Conservation (phyloP, 2,329 filamentous ascomycete genomes). For the Colletotrichum sp. region DNA sequence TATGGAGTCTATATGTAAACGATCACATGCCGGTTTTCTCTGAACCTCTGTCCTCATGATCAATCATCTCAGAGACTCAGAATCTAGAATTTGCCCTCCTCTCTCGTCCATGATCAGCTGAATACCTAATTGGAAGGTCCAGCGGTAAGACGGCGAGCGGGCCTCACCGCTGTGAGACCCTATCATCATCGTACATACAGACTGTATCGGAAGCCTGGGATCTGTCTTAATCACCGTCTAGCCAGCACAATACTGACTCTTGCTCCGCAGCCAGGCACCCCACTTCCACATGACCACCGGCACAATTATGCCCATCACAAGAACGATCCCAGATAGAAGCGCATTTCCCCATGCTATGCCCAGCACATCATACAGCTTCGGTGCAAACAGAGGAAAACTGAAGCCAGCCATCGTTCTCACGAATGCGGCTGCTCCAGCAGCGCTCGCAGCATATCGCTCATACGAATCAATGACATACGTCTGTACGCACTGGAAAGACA, state of each 20-base stretch:
- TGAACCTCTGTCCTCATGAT: too few species aligned
- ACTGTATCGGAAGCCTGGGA: too few species aligned
- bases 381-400: slow-evolving; percentile 63
- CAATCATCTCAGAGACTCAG: neutral
- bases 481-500: slow-evolving; percentile 62
- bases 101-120: accelerated
- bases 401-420: slow-evolving; percentile 61
- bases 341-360: slow-evolving; percentile 51
- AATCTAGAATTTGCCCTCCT: accelerated
- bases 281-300: slow-evolving; percentile 25
- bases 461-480: slow-evolving; percentile 52
- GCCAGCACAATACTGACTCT: slow-evolving; percentile 21
- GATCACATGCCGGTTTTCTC: neutral
- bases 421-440: slow-evolving; percentile 45
- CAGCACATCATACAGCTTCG: slow-evolving; percentile 40
- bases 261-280: slow-evolving; percentile 23
- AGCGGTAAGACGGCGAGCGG: neutral
- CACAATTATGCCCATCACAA: slow-evolving; percentile 19
- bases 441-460: slow-evolving; percentile 22
- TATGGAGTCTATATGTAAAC: neutral
- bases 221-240: neutral
- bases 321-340: slow-evolving; percentile 33
- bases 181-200: too few species aligned
- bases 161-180: neutral
- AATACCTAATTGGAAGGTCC: neutral